Percentiles rank a stretch among this genome's conserved stretches.
Conservation (phyloP, 2,329 filamentous ascomycete species). For the Xylariaceae sp. region DNA sequence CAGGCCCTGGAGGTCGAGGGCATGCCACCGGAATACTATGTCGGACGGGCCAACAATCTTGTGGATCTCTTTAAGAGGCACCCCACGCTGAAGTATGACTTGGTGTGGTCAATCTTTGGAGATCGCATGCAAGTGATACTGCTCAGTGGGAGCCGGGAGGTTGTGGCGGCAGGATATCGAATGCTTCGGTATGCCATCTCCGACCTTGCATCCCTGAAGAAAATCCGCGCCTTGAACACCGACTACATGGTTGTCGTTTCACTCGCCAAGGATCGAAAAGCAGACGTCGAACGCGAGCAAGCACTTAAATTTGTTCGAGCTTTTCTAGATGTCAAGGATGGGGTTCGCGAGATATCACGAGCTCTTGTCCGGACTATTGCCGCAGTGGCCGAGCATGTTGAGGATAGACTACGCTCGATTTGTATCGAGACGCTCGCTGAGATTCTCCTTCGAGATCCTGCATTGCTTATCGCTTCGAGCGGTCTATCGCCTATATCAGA, state of each 20-base stretch:
- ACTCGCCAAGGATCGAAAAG: conserved; percentile 92
- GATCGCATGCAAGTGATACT: conserved; percentile 94
- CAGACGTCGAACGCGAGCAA: conserved; percentile 96
- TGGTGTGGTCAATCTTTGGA: conserved; percentile 95
- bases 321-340: conserved; percentile 94
- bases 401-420: conserved; percentile 87
- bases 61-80: conserved; percentile 97
- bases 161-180: conserved; percentile 91
- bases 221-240: conserved; percentile 84
- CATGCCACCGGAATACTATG: conserved; percentile 93
- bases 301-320: conserved; percentile 94
- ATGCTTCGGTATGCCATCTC: conserved; percentile 95
- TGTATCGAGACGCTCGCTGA: conserved; percentile 93
- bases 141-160: conserved; percentile 91
- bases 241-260: conserved; percentile 93
- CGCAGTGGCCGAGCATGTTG: conserved; percentile 83
- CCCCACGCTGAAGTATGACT: conserved; percentile 91
- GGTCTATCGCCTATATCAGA: conserved; percentile 90
- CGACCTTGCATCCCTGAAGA: conserved; percentile 85
- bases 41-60: conserved; percentile 86
- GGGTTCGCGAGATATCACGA: conserved; percentile 83
- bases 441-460: conserved; percentile 85
- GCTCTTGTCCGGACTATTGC: conserved; percentile 88
- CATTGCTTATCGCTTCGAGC: conserved; percentile 79
- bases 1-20: conserved; percentile 88